A percentile compares a stretch with the other conserved stretches of the same genome.
phyloP scores from a whole-genome alignment of 2,329 filamentous ascomycete genomes.

The Cladobotryum protrusum region DNA sequence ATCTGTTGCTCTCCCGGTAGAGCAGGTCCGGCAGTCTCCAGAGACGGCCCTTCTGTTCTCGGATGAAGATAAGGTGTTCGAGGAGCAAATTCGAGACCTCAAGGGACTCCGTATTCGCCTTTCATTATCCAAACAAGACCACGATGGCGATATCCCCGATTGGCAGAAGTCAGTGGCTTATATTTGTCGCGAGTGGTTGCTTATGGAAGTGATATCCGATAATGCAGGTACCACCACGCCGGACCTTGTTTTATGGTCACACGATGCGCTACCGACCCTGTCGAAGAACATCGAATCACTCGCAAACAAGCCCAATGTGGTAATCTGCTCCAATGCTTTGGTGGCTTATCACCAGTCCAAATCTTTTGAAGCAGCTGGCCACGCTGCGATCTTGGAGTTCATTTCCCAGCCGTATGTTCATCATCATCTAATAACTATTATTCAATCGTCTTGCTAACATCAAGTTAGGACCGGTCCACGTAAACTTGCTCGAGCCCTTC shows the following conservation, averaged over 20 bases:
- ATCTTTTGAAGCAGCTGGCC: slow-evolving; percentile 14
- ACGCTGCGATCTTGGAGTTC: slow-evolving; percentile 27
- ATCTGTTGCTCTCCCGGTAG: slow-evolving; percentile 2
- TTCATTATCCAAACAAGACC: slow-evolving; percentile 7
- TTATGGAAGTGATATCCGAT: slow-evolving; percentile 22
- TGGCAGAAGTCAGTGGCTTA: slow-evolving; percentile 16
- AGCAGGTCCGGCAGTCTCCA: slow-evolving; percentile 1
- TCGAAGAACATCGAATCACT: slow-evolving; percentile 2
- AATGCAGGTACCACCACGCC: slow-evolving; percentile 9
- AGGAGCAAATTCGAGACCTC: slow-evolving; percentile 22
- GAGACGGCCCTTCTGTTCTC: slow-evolving; percentile 1
- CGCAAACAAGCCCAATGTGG: slow-evolving; percentile 19
- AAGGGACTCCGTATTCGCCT: slow-evolving; percentile 25
- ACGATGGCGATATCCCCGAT: not conserved
- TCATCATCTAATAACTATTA: not conserved
- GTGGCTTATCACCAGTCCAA: slow-evolving; percentile 21
- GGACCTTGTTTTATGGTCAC: slow-evolving; percentile 22
- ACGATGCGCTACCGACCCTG: slow-evolving; percentile 11
- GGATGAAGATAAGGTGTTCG: slow-evolving; percentile 22
- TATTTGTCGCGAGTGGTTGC: slow-evolving; percentile 29
- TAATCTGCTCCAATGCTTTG: slow-evolving; percentile 26
- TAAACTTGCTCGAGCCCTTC: slow-evolving; percentile 28
- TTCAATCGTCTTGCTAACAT: too few species aligned
- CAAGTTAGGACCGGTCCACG: slow-evolving; percentile 28
- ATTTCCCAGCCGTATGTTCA: slow-evolving; percentile 31